Evolutionary conservation across 257 asterid species (phyloP), one percentile per base, ranked within the genome.

Genomic region (Rauvolfia tetraphylla): DNA sequence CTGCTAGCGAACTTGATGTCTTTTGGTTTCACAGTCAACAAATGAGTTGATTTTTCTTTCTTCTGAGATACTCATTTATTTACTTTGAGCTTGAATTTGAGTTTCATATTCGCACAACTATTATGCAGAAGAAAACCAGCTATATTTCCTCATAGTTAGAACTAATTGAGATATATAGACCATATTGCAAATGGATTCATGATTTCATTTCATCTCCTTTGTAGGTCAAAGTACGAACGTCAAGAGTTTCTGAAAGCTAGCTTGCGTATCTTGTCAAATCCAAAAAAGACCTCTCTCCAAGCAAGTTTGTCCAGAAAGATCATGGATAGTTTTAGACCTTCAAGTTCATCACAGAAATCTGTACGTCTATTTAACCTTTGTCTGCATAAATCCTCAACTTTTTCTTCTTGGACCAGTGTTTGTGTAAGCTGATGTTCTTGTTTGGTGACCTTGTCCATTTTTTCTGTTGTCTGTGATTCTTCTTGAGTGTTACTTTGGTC

Each of bases 201-300:
- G 76, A 44, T 83, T 76, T 76, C 59, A 42, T 42, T 76, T 56
- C 23, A 20, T 69, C 58, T 80, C 46, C 48, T 58, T 78, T 81
- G 78, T 72, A 95, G 99, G 92, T 86, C 92, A 39, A 95, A 95
- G 84, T 95, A 93, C 49, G 99, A 95, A 86, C 93, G 71, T 71
- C 99, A 95, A 86, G 97, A 85, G 42, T 95, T 89, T 83, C 81
- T 95, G 90, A 95, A 92, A 84, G 98, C 99, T 9, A 93, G 99
- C 92, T 87, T 95, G 85, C 96, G 99, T 27, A 93, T 93, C 53
- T 73, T 81, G 75, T 95, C 99, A 46, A 71, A 79, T 67, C 75
- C 89, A 31, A 85, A 83, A 59, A 86, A 74, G 71, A 77, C 73
- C 83, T 86, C 97, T 48, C 90, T 95, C 76, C 87, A 89, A 85